phyloP scores from a whole-genome alignment of 1,139 yeast genomes.

The Arxiozyma slooffiae region DNA sequence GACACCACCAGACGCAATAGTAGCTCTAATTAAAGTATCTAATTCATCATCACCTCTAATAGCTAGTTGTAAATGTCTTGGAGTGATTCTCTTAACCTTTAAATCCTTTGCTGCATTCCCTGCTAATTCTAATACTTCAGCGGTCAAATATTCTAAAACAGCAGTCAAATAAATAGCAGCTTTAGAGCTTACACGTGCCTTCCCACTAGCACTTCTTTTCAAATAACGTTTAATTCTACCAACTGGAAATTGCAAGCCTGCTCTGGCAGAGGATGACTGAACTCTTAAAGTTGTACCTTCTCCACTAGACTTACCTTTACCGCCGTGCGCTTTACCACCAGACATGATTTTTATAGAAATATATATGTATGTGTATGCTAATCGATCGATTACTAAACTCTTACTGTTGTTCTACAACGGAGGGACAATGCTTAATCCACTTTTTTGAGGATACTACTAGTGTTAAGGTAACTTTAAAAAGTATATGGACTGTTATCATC shows the following conservation, averaged over 20 bases:
- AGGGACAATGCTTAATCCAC: too few relatives aligned
- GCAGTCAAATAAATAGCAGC: constrained; percentile 97
- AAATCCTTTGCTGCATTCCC: constrained; percentile 98
- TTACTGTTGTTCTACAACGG: neutral
- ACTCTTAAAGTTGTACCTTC: constrained; percentile 49
- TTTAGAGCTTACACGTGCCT: constrained; percentile 93
- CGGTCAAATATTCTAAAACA: constrained; percentile 91
- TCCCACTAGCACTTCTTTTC: constrained; percentile 84
- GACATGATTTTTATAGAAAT: constrained; percentile 1
- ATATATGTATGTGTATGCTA: neutral
- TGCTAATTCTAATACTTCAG: constrained; percentile 96
- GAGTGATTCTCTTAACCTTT: constrained; percentile 97
- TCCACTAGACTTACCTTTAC: constrained; percentile 85
- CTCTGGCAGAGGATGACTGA: constrained; percentile 91
- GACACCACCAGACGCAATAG: constrained; percentile 99
- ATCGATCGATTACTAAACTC: too few relatives aligned
- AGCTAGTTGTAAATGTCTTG: constrained; percentile 96
- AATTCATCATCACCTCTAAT: constrained; percentile 98
- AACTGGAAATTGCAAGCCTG: constrained; percentile 96
- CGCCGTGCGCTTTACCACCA: constrained; percentile 90
- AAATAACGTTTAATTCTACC: constrained; percentile 96
- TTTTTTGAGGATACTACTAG: too few relatives aligned
- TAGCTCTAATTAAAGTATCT: constrained; percentile 90
- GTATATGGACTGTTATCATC: neutral
- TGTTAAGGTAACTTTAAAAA: neutral